A percentile compares a stretch with the other conserved stretches of the same genome.
phyloP scores from a whole-genome alignment of 176 grass and related monocot species.

The Aegilops umbellulata region DNA sequence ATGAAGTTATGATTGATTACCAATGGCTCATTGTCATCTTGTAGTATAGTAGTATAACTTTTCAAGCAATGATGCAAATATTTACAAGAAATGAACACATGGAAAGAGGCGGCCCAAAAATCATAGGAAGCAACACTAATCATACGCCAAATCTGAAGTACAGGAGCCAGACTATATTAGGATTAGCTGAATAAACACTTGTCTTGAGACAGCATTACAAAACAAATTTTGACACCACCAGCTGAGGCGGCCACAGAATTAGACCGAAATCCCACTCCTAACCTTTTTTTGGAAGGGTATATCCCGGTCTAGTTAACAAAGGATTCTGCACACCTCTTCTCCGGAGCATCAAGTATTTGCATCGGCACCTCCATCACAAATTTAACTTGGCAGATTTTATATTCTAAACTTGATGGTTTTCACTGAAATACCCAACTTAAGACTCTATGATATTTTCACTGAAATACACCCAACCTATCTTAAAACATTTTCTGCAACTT shows the following conservation, averaged over 20 bases:
- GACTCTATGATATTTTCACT: background rate
- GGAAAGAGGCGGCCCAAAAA: background rate
- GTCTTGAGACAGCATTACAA: constrained; percentile 21
- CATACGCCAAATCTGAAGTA: constrained; percentile 3
- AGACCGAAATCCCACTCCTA: constrained; percentile 26
- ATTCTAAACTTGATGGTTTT: background rate
- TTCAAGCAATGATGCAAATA: background rate
- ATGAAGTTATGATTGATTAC: background rate
- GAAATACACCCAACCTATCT: too few species aligned
- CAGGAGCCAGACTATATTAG: constrained; percentile 45
- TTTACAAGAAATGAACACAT: background rate
- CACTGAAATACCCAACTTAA: background rate
- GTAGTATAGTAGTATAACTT: background rate
- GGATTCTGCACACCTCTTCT: constrained; percentile 2
- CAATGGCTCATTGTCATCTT: background rate
- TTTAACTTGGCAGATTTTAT: background rate
- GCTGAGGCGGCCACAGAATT: constrained; percentile 18
- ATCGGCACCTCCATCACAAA: constrained; percentile 26
- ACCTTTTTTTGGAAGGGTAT: background rate
- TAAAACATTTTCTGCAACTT: background rate
- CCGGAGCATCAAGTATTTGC: constrained; percentile 15
- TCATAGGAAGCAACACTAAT: background rate
- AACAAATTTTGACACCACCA: constrained; percentile 27
- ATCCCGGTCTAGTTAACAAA: constrained; percentile 25
- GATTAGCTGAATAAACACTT: constrained; percentile 47